Evolutionary conservation across 2,329 filamentous ascomycete genomes (phyloP), one percentile per base, ranked within the genome.

Genomic region (Ustulina deusta): DNA sequence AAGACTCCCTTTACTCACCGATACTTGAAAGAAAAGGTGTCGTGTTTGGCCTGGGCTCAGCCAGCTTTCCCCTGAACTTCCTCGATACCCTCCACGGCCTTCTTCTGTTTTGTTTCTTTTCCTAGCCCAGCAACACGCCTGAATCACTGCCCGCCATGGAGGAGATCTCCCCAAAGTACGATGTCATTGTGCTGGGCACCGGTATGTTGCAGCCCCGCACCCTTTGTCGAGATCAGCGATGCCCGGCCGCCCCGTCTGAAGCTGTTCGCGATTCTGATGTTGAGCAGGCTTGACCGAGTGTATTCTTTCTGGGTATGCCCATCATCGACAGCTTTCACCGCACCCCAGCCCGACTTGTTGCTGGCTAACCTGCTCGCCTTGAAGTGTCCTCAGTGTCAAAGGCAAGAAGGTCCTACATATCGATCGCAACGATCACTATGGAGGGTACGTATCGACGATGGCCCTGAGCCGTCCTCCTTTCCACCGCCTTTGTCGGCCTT

Each of bases 381-480:
- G 68, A 77, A 94, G 94, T 83, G 94, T 99, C 70, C 85, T 98
- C 80, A 97, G 94, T 85, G 95, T 98, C 78, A 97, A 98, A 87
- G 95, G 95, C 82, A 95, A 97, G 87, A 98, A 98, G 86, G 96
- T 99, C 79, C 89, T 99, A 73, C 96, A 99, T 85, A 97, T 99
- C 81, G 96, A 98, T 84, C 91, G 94, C 80, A 98, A 98, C 81
- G 93, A 97, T 81, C 94, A 98, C 86, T 98, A 97, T 79, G 96
- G 96, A 88, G 96, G 93, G 94, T 97, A 85, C 78, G 92, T 86
- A 64, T 62, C 6, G 2, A 42, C 46, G 25, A 20, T 40, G 7
- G 52, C 68, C 63, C 69, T 63, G 4, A 22, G 17, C 25, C 9
- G 57, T 69, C 61, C 68, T 63, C 38, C 61, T 55, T 67, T 62